These are phyloP conservation scores for Gossypium gossypioides DNA, from an alignment of 441 rosid genomes.

Conservation along the genomic window DNA sequence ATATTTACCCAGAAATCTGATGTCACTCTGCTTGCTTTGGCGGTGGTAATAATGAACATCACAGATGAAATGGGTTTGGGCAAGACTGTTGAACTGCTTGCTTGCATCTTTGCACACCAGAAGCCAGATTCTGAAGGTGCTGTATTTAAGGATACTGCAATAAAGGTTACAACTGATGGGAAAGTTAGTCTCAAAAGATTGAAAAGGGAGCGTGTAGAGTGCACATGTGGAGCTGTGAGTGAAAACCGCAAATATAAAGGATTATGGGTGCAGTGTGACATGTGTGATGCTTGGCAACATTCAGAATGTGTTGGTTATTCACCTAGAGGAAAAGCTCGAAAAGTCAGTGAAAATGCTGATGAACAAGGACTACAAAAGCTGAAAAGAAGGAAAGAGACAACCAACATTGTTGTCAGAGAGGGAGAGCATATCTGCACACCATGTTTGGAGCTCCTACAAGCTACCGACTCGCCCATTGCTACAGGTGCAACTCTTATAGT, in stretches of 20 bases:
- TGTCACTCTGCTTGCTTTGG: conserved; percentile 13
- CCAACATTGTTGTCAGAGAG: conserved; percentile 47
- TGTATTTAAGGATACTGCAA: conserved; percentile 17
- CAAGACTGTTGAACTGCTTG: conserved; percentile 92
- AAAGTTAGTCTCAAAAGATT: conserved; percentile 44
- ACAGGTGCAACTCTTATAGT: conserved; percentile 91
- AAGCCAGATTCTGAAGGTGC: conserved; percentile 42
- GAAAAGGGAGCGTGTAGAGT: conserved; percentile 89
- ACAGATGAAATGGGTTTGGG: conserved; percentile 99
- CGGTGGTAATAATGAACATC: conserved; percentile 22
- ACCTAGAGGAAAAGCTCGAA: conserved; percentile 49
- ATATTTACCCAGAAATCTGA: conserved; percentile 5
- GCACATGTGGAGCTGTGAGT: conserved; percentile 91
- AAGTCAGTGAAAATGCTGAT: conserved; percentile 18
- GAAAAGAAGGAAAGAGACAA: conserved; percentile 39
- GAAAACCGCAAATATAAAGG: conserved; percentile 72
- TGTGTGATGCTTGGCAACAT: conserved; percentile 99
- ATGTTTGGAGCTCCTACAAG: conserved; percentile 72
- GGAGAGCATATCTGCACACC: conserved; percentile 68
- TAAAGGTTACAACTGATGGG: conserved; percentile 27
- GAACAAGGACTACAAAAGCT: conserved; percentile 23
- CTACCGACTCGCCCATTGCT: conserved; percentile 62
- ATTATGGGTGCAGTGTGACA: conserved; percentile 92
- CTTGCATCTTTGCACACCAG: conserved; percentile 69
- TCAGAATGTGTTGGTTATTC: conserved; percentile 94